A percentile compares a stretch with the other conserved stretches of the same genome.
Conservation (phyloP, 1,139 yeast genomes). For the Lodderomyces jiufengensis region DNA sequence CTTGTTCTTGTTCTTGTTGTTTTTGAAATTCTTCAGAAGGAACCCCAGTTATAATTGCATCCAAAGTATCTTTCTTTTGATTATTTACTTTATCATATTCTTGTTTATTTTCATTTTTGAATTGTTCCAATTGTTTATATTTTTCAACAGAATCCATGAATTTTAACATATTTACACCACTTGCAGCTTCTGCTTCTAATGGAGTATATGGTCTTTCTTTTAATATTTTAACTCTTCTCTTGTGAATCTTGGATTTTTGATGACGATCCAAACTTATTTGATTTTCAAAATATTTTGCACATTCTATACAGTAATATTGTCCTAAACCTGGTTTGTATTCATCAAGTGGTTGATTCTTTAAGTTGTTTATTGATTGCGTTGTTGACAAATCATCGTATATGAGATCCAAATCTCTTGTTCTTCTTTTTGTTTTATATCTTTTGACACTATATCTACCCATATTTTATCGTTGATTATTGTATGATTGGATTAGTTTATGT, state of each 20-base stretch:
- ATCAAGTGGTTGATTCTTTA: slow-evolving; percentile 81
- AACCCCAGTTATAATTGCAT: slow-evolving; percentile 37
- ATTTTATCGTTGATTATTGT: background rate
- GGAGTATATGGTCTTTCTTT: slow-evolving; percentile 78
- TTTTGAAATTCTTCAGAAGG: slow-evolving; percentile 21
- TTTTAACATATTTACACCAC: slow-evolving; percentile 69
- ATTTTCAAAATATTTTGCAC: slow-evolving; percentile 88
- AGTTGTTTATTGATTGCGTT: slow-evolving; percentile 55
- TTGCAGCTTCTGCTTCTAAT: slow-evolving; percentile 87
- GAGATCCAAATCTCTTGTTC: slow-evolving; percentile 81
- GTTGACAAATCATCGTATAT: slow-evolving; percentile 72
- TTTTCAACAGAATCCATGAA: slow-evolving; percentile 62
- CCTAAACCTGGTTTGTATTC: slow-evolving; percentile 93
- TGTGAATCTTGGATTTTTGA: slow-evolving; percentile 72
- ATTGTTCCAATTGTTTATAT: slow-evolving; percentile 40
- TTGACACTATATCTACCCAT: slow-evolving; percentile 89
- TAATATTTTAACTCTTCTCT: slow-evolving; percentile 76
- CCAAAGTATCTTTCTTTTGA: slow-evolving; percentile 41
- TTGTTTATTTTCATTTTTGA: slow-evolving; percentile 36
- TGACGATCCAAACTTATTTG: slow-evolving; percentile 73
- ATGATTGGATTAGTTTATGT: too few relatives aligned
- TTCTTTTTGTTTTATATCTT: slow-evolving; percentile 73
- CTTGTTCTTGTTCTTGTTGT: slow-evolving; percentile 9
- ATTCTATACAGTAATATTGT: slow-evolving; percentile 89
- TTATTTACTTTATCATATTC: slow-evolving; percentile 33